A percentile compares a stretch with the other conserved stretches of the same genome.
Conservation (phyloP, 371 early-diverging fungal species). For the Parasitella parasitica region DNA sequence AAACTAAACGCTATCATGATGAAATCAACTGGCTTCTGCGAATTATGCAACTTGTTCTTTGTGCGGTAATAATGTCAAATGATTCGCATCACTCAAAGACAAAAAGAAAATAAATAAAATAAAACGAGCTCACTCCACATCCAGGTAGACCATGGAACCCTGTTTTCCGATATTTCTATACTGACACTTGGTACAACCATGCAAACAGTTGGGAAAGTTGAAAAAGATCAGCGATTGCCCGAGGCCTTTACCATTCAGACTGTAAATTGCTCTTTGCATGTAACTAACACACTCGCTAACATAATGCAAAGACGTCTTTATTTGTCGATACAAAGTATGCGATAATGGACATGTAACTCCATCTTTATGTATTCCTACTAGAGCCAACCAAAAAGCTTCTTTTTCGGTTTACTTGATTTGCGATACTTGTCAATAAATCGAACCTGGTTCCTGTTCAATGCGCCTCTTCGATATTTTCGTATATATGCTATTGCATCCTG, state of each 20-base stretch:
- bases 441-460: conserved; percentile 67
- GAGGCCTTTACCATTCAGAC: no score
- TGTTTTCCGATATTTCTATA: not conserved
- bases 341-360: no score
- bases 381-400: not conserved
- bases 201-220: not conserved
- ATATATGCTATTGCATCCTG: conserved; percentile 65
- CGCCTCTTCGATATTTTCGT: conserved; percentile 61
- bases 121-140: no score
- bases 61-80: no score
- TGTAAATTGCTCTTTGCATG: no score
- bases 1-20: not conserved
- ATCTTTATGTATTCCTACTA: not conserved
- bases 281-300: no score
- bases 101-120: no score
- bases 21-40: not conserved
- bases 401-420: not conserved
- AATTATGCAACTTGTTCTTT: no score
- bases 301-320: no score
- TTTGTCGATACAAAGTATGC: no score
- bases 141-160: no score
- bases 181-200: not conserved
- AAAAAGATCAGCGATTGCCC: not conserved
- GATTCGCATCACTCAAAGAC: no score
- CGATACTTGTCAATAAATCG: conserved; percentile 48